Evolutionary conservation across 2,329 filamentous ascomycete genomes (phyloP).

Genomic region (Aspergillus pseudonomiae): DNA sequence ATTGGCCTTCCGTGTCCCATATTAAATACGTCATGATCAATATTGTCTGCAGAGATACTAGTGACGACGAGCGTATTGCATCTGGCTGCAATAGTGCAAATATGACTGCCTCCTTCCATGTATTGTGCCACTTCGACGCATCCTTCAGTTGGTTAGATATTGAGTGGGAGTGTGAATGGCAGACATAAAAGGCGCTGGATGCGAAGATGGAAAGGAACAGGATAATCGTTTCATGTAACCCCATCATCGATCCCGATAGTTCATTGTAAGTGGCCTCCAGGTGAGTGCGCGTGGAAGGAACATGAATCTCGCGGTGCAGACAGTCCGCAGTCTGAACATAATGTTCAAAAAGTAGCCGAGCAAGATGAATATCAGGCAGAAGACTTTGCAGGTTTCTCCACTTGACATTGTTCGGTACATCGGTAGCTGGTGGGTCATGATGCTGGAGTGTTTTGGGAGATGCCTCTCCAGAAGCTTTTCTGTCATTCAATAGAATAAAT

Average conservation of each 20-base stretch:
- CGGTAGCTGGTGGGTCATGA: neutral
- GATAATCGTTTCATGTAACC: neutral
- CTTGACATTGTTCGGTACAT: neutral
- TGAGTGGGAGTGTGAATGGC: neutral
- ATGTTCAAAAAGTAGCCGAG: neutral
- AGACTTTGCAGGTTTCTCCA: neutral
- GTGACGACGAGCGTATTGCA: neutral
- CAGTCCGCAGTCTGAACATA: neutral
- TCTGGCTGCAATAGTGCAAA: neutral
- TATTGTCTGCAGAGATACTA: neutral
- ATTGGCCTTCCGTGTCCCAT: slow-evolving; percentile 8
- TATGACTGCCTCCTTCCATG: slow-evolving; percentile 4
- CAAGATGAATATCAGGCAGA: neutral
- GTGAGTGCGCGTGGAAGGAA: neutral
- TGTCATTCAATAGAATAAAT: neutral
- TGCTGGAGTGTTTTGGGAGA: neutral
- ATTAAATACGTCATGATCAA: neutral
- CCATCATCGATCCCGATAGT: neutral
- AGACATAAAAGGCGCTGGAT: neutral
- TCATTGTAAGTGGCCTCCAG: neutral
- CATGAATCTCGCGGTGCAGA: slow-evolving; percentile 2
- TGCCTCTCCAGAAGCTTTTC: neutral
- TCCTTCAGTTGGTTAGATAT: neutral
- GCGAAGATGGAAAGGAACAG: neutral
- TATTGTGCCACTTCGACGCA: neutral